Evolutionary conservation across 148 eudicot species (phyloP), one percentile per base, ranked within the genome.

Genomic region (Selenicereus undatus): DNA sequence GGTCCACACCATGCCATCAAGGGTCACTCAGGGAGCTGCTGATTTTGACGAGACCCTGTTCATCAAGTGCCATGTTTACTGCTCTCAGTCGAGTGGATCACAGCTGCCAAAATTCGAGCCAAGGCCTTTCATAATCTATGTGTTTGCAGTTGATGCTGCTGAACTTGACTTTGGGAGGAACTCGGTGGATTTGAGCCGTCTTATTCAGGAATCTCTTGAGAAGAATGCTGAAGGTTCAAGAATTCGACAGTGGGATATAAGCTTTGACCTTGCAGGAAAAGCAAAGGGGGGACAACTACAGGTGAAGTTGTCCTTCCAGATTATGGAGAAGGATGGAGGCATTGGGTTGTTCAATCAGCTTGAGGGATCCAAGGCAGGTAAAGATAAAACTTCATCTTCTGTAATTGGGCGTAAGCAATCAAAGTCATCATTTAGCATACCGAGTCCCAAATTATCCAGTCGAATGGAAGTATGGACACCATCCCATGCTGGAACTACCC

Each of bases 281-380:
- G 99, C 97, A 0, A 92, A 92, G 56, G 98, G 98, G 3, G 99
- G 97, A 62, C 95, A 93, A 50, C 90, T 96, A 24, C 87, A 89
- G 43, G 73, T 96, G 81, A 96, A 93, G 79, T 76, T 96, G 71
- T 95, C 97, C 29, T 93, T 96, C 75, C 97, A 96, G 86, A 85
- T 96, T 42, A 96, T 96, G 97, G 99, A 96, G 84, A 96, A 93
- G 82, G 99, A 96, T 79, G 99, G 97, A 39, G 93, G 92, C 0
- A 75, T 76, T 74, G 92, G 97, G 32, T 83, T 95, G 75, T 93
- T 91, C 72, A 89, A 79, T 77, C 93, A 85, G 77, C 71, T 78
- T 1, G 89, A 85, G 30, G 89, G 88, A 16, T 81, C 75, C 26
- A 91, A 85, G 80, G 48, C 90, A 0, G 80, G 74, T 2, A 87